Conservation (phyloP, 495 filamentous ascomycete species). For the Aspergillus asperescens region DNA sequence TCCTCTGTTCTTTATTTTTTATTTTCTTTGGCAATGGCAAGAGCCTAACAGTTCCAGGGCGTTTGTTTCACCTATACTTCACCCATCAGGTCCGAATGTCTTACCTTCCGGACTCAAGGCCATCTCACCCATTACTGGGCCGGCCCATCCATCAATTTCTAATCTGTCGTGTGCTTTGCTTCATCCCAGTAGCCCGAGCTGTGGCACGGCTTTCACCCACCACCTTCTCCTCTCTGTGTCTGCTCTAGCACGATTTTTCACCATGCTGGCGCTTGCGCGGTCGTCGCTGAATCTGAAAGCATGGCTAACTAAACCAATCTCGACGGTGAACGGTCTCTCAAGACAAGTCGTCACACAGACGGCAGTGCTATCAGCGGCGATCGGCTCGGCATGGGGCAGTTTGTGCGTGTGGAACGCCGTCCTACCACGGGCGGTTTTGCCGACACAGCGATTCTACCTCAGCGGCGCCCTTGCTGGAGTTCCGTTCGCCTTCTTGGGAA, state of each 20-base stretch:
- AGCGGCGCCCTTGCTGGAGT: constrained; percentile 79
- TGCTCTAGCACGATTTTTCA: constrained; percentile 66
- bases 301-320: constrained; percentile 60
- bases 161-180: constrained; percentile 83
- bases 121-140: constrained; percentile 72
- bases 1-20: constrained; percentile 17
- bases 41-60: constrained; percentile 32
- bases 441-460: constrained; percentile 79
- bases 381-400: constrained; percentile 78
- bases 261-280: constrained; percentile 62
- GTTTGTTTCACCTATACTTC: constrained; percentile 83
- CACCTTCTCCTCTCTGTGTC: constrained; percentile 80
- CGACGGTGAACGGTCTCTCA: constrained; percentile 58
- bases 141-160: constrained; percentile 78
- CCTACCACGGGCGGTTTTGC: constrained; percentile 68
- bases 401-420: constrained; percentile 80
- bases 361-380: constrained; percentile 67
- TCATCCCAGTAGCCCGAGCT: constrained; percentile 85
- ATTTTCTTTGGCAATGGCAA: no score
- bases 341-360: constrained; percentile 60
- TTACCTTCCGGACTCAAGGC: constrained; percentile 59
- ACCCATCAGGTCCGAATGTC: constrained; percentile 59
- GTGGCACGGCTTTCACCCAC: constrained; percentile 74
- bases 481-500: constrained; percentile 65
- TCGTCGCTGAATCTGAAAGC: constrained; percentile 59